These are phyloP conservation scores for Citrus hindsii DNA, from an alignment of 345 rosid species.

Conservation along the genomic window DNA sequence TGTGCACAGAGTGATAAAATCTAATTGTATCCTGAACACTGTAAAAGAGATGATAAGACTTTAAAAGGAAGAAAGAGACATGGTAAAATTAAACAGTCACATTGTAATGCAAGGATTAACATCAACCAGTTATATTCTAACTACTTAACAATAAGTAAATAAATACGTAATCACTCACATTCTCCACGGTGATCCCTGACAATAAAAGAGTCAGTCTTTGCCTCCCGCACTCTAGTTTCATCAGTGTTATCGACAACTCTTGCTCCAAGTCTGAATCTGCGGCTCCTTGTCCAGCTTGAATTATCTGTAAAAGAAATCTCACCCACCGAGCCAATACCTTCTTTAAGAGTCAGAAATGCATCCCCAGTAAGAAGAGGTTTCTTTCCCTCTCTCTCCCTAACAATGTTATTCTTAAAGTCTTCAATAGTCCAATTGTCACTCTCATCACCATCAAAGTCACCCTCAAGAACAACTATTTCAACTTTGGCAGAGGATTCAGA, in stretches of 20 bases:
- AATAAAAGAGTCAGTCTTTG: slow-evolving; percentile 81
- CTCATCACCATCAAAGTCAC: slow-evolving; percentile 80
- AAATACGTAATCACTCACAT: slow-evolving; percentile 46
- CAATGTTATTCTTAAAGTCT: slow-evolving; percentile 82
- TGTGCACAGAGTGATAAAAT: not conserved
- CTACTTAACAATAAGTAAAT: not conserved
- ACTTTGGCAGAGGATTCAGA: slow-evolving; percentile 71
- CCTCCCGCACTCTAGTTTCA: slow-evolving; percentile 60
- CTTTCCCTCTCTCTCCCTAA: slow-evolving; percentile 93
- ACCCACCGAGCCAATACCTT: slow-evolving; percentile 59
- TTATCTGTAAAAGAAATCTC: slow-evolving; percentile 95
- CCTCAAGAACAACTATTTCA: slow-evolving; percentile 89
- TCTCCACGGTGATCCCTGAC: slow-evolving; percentile 99
- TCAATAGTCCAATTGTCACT: slow-evolving; percentile 66
- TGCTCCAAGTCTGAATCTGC: slow-evolving; percentile 89
- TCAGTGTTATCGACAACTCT: slow-evolving; percentile 65
- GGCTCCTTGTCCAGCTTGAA: slow-evolving; percentile 99
- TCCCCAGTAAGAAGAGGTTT: slow-evolving; percentile 91
- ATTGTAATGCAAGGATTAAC: not conserved
- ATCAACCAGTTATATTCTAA: not conserved
- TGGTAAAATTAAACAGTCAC: slow-evolving; percentile 21
- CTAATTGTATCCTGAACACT: not conserved
- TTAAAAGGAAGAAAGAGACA: slow-evolving; percentile 4
- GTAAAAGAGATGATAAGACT: not conserved
- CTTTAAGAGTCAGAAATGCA: slow-evolving; percentile 54